These are phyloP conservation scores for Suillus hirtellus DNA, from an alignment of 768 basidiomycete genomes.

Conservation along the genomic window DNA sequence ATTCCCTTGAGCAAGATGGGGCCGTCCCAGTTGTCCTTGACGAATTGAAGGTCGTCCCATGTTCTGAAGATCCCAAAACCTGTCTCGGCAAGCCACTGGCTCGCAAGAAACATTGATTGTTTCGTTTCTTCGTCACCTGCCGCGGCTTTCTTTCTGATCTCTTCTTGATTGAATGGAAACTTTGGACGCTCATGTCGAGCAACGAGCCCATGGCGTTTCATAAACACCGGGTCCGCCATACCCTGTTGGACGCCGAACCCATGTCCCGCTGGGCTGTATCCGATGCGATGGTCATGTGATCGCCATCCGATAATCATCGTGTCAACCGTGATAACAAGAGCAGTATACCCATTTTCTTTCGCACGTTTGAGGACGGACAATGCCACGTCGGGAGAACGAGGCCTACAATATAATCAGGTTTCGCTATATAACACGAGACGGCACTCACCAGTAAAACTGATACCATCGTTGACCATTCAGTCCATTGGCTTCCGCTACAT, in stretches of 20 bases:
- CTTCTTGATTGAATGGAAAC: conserved; percentile 38
- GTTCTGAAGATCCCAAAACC: conserved; percentile 41
- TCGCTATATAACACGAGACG: not conserved
- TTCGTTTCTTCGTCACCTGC: conserved; percentile 34
- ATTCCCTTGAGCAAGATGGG: conserved; percentile 52
- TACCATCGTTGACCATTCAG: conserved; percentile 44
- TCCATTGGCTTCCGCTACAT: conserved; percentile 48
- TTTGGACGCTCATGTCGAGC: conserved; percentile 29
- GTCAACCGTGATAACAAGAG: conserved; percentile 49
- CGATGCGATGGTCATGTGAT: conserved; percentile 40
- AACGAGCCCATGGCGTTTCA: conserved; percentile 34
- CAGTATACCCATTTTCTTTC: conserved; percentile 41
- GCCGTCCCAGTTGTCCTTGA: conserved; percentile 49
- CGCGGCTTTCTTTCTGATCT: conserved; percentile 24
- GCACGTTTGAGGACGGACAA: conserved; percentile 44
- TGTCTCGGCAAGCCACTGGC: conserved; percentile 39
- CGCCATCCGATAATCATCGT: conserved; percentile 45
- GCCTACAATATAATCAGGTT: conserved; percentile 28
- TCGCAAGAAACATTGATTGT: conserved; percentile 33
- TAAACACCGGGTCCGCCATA: conserved; percentile 49
- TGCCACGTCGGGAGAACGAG: conserved; percentile 37
- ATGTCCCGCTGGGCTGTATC: conserved; percentile 39
- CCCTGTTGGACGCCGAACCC: conserved; percentile 43
- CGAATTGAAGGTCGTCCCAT: conserved; percentile 48
- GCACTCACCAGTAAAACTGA: conserved; percentile 46